Base-by-base conservation (phyloP, 371 early-diverging fungal genomes). In the Sporodiniella umbellata region DNA sequence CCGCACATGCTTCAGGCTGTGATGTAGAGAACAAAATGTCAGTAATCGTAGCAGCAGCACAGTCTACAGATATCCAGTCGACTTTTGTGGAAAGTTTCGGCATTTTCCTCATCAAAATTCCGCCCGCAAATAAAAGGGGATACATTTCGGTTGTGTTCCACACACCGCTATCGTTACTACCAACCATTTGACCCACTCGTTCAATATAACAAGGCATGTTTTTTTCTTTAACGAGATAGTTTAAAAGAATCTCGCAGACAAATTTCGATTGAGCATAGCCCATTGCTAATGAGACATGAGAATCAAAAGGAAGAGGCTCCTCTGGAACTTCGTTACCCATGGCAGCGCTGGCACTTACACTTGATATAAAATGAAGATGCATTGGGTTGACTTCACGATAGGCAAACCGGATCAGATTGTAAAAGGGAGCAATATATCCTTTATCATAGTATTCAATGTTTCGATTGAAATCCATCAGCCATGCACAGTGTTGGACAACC, bases 111-210 rank as follows among this genome's bases (percentile, higher is more conserved):
- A 73, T 60, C 17, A 55, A 2, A 3, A 39, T 40, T 4, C 65
- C 70, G 38, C 69, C 73, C 30, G 63, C 70, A 40, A 73, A 54
- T 68, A 73, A 58, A 2, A 70, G 35, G 2, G 73, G 69, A 24
- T 57, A 70, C 14, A 71, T 69, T 18, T 78, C 79, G 5, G 49
- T 52, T 1, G 48, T 54, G 19, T 78, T 78, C 79, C 79, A 78
- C 0, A 62, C 60, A 15, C 71, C 79, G 18, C 63, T 47, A 1
- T 37, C 38, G 8, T 64, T 54, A 25, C 73, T 70, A 21, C 74
- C 74, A 19, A 61, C 63, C 8, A 73, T 60, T 55, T 75, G 79
- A 4, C 73, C 73, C 22, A 75, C 45, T 11, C 75, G 70, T 15
- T 71, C 58, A 10, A 75, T 50, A 15, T 59, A 53, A 12, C 62